These are phyloP conservation scores for Hamamelis virginiana DNA, from an alignment of 164 flowering plant species.

Conservation along the genomic window DNA sequence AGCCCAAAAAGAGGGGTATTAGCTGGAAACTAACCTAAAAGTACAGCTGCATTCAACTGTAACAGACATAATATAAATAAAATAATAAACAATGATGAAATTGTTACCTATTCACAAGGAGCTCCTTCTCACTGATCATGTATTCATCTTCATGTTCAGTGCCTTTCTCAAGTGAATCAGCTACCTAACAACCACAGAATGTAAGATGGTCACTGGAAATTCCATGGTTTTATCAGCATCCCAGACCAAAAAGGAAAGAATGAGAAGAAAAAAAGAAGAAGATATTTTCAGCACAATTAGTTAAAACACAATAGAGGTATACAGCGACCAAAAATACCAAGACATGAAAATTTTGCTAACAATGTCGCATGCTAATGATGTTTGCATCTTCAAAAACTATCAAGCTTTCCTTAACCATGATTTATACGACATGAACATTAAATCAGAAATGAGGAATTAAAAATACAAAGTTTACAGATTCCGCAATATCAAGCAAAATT, in stretches of 20 bases:
- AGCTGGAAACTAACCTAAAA: constrained; percentile 7
- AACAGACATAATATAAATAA: background rate
- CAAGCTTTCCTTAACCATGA: background rate
- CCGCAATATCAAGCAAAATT: too few species aligned
- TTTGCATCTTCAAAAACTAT: too few species aligned
- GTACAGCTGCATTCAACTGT: constrained; percentile 3
- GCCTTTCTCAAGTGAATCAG: constrained; percentile 99
- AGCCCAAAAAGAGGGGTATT: constrained; percentile 1
- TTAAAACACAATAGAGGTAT: too few species aligned
- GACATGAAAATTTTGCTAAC: too few species aligned
- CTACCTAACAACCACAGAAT: constrained; percentile 52
- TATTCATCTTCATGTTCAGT: constrained; percentile 99
- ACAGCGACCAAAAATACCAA: too few species aligned
- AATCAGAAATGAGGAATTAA: background rate
- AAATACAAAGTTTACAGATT: background rate
- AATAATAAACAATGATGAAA: constrained; percentile 4
- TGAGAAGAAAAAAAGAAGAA: background rate
- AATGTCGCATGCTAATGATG: too few species aligned
- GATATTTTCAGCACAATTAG: background rate
- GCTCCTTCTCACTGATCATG: constrained; percentile 99
- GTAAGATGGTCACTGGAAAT: background rate
- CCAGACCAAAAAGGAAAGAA: background rate
- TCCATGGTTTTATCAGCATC: background rate
- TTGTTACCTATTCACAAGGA: constrained; percentile 79
- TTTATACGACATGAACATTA: background rate